Base-by-base conservation (phyloP, 2,329 filamentous ascomycete genomes). In the Scytalidium lignicola region DNA sequence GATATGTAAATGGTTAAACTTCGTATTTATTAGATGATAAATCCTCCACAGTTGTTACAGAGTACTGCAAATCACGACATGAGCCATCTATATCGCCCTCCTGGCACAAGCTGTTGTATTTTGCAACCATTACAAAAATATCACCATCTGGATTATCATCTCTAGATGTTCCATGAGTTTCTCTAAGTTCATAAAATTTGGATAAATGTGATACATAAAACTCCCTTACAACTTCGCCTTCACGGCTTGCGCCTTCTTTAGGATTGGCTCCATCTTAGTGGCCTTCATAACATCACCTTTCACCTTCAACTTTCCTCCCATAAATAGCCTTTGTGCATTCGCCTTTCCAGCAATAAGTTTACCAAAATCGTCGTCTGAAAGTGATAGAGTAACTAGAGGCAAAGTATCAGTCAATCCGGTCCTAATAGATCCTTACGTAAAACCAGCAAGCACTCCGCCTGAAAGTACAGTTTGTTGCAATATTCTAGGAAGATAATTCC, bases 251-350 rank as follows among this genome's bases (percentile, higher is more conserved):
- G 88, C 87, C 78, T 90, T 93, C 79, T 90, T 90, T 57, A 96
- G 74, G 63, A 97, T 86, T 39, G 90, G 88, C 72, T 96, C 90
- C 72, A 96, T 82, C 83, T 95, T 96, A 52, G 91, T 96, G 32
- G 93, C 88, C 82, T 96, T 96, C 92, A 97, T 97, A 53, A 97
- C 83, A 69, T 97, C 90, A 55, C 93, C 93, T 82, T 90, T 95
- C 67, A 97, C 82, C 87, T 97, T 99, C 66, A 99, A 78, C 79
- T 96, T 96, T 63, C 93, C 93, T n/a, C 82, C 82, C 92, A 99
- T 97, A 74, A 97, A 65, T 32, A 99, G 75, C 61, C 85, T 84
- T 78, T 99, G 93, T 50, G 93, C 90, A 66, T 96, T 96, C 62
- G 88, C 90, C 76, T 95, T 90, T 67, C 93, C 93, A 32, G 76